Base-by-base conservation (phyloP, 192 early-diverging fungal genomes). In the Nowakowskiella sp. region DNA sequence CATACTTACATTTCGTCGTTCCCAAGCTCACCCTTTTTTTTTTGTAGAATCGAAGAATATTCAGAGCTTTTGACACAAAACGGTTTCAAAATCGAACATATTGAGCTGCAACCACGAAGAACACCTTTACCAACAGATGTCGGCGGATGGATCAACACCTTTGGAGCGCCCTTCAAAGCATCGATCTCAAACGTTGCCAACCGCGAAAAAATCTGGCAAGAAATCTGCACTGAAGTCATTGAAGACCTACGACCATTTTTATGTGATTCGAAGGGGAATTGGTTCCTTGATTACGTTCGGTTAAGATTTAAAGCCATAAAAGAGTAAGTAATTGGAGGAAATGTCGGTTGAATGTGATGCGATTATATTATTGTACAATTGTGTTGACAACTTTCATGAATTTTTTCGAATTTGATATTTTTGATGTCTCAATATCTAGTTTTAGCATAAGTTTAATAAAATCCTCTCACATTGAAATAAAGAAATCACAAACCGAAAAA, bases 81-180 rank as follows among this genome's bases (percentile, higher is more conserved):
- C 44, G 73, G 74, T 0, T 81, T 86, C 51, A 44, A 61, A 3
- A 67, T 77, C 5, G 53, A 64, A 7, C 47, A 42, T 0, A 67
- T 82, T 30, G 61, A 61, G 25, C 49, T 73, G 16, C 63, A 77
- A 32, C 74, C 82, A 30, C 61, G 83, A 4, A 65, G 72, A 21
- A 85, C 83, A 0, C 25, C 57, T 3, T 60, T 86, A 49, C 53
- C 67, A 9, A 82, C 80, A 4, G 65, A 77, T 51, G 32, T 84
- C 16, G 52, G 51, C 2, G 83, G 83, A 5, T 85, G 81, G 83
- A 53, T 84, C 6, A 69, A 83, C 21, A 82, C 83, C 0, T 84
- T 86, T 73, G 81, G 77, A 1, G 73, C 77, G 43, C n/a, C 68
- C 8, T 85, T 85, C 58, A 49, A 81, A 16, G 57, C 61, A 3